Evolutionary conservation across 768 basidiomycete genomes (phyloP).

Genomic region (Mycena latifolia): DNA sequence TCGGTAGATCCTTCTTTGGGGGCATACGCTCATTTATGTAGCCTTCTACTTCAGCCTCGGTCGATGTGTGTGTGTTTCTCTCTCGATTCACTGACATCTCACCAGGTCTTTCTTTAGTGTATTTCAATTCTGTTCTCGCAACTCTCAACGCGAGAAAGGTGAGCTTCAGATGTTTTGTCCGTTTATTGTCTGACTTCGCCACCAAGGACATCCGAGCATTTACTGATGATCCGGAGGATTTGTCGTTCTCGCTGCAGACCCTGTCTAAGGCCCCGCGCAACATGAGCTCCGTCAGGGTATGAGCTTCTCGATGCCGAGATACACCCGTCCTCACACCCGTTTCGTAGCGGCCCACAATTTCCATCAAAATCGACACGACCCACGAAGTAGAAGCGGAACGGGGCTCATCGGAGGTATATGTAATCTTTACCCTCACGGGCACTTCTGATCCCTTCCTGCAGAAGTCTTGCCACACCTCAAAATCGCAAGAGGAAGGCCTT

Average conservation of each 20-base stretch:
- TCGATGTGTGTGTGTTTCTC: conserved; percentile 50
- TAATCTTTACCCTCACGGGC: neutral
- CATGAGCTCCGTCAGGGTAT: conserved; percentile 46
- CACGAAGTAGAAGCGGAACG: conserved; percentile 62
- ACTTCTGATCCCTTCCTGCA: conserved; percentile 11
- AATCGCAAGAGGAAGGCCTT: conserved; percentile 28
- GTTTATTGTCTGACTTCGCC: neutral
- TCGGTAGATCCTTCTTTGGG: conserved; percentile 59
- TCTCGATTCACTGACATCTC: neutral
- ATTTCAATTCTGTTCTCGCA: conserved; percentile 67
- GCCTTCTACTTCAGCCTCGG: conserved; percentile 70
- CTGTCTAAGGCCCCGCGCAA: conserved; percentile 53
- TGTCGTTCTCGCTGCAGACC: conserved; percentile 61
- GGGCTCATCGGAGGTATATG: conserved; percentile 34
- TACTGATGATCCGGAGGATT: conserved; percentile 59
- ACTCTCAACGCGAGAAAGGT: conserved; percentile 61
- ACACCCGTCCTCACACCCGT: conserved; percentile 18
- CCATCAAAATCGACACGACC: conserved; percentile 75
- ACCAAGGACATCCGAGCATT: conserved; percentile 54
- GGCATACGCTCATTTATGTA: conserved; percentile 66
- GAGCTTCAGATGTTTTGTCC: neutral
- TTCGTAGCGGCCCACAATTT: conserved; percentile 61
- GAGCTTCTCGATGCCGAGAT: conserved; percentile 20
- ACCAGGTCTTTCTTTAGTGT: conserved; percentile 48
- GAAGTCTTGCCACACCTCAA: conserved; percentile 31